phyloP scores from a whole-genome alignment of 2,329 filamentous ascomycete species.

The Ophiocordyceps sinensis region DNA sequence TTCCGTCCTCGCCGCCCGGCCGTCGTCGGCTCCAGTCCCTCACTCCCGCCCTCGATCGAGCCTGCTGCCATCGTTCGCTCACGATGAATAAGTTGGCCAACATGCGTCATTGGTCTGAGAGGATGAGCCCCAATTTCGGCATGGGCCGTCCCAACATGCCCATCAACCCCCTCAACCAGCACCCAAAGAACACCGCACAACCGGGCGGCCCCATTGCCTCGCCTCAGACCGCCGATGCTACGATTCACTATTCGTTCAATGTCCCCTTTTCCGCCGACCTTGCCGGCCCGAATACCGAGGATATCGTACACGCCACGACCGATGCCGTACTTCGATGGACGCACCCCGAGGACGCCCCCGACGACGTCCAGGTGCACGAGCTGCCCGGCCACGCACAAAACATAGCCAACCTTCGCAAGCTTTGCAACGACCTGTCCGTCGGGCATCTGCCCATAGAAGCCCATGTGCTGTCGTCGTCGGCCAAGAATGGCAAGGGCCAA shows the following conservation, averaged over 20 bases:
- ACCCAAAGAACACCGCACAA: constrained; percentile 39
- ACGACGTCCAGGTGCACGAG: constrained; percentile 73
- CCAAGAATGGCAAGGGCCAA: constrained; percentile 52
- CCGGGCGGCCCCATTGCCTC: constrained; percentile 45
- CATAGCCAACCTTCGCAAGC: constrained; percentile 59
- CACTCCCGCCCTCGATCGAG: not conserved
- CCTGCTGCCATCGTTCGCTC: constrained; percentile 10
- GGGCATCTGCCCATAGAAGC: constrained; percentile 62
- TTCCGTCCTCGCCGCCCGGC: constrained; percentile 3
- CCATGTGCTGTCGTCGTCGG: constrained; percentile 67
- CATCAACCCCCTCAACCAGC: constrained; percentile 39
- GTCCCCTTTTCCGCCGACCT: constrained; percentile 91
- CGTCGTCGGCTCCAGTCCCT: not conserved
- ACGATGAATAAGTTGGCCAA: constrained; percentile 59
- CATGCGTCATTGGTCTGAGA: constrained; percentile 59
- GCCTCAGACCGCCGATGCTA: constrained; percentile 56
- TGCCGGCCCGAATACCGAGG: constrained; percentile 81
- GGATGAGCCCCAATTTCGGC: constrained; percentile 54
- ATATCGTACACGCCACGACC: constrained; percentile 83
- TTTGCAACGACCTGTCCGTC: constrained; percentile 72
- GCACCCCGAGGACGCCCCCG: constrained; percentile 73
- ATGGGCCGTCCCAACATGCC: constrained; percentile 47
- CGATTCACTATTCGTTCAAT: constrained; percentile 92
- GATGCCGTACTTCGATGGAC: constrained; percentile 87
- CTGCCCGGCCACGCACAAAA: constrained; percentile 87